Percentiles rank a stretch among this genome's conserved stretches.
Evolutionary conservation across 23 red algal species (phyloP).

Genomic region (Cyanidioschyzon merolae): DNA sequence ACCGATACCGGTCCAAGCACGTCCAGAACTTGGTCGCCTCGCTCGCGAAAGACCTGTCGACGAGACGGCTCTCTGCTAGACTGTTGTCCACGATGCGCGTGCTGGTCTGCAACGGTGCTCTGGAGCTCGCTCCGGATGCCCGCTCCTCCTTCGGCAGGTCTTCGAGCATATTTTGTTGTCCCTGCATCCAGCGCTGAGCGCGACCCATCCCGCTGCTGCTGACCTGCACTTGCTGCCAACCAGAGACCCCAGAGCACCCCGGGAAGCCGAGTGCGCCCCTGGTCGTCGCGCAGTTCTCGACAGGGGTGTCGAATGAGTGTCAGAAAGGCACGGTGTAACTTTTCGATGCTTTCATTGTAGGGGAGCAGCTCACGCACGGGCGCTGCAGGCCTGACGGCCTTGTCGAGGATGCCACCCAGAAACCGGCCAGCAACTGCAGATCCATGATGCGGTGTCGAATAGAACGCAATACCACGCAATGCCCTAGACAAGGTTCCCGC

Average conservation of each 20-base stretch:
- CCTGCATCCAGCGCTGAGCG: neutral
- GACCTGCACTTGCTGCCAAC: neutral
- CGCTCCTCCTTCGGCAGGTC: neutral
- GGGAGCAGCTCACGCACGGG: conserved; percentile 21
- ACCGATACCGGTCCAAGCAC: neutral
- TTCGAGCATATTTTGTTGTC: neutral
- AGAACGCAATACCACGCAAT: conserved; percentile 20
- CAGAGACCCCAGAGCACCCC: neutral
- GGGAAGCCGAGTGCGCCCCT: neutral
- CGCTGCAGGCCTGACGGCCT: conserved; percentile 18
- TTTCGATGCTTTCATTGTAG: conserved; percentile 6
- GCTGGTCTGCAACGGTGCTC: neutral
- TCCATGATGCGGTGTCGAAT: conserved; percentile 30
- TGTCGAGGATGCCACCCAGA: conserved; percentile 18
- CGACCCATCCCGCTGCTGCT: neutral
- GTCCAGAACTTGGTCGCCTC: conserved; percentile 6
- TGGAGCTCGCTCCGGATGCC: neutral
- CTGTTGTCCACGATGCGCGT: neutral
- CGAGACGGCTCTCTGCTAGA: neutral
- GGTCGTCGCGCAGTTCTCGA: neutral
- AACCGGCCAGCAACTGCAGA: conserved; percentile 21
- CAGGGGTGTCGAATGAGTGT: neutral
- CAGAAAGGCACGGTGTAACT: conserved; percentile 12
- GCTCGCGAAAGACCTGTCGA: neutral
- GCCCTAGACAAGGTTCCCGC: neutral